phyloP scores from a whole-genome alignment of 2,329 filamentous ascomycete species.

The Diaporthe vexans region DNA sequence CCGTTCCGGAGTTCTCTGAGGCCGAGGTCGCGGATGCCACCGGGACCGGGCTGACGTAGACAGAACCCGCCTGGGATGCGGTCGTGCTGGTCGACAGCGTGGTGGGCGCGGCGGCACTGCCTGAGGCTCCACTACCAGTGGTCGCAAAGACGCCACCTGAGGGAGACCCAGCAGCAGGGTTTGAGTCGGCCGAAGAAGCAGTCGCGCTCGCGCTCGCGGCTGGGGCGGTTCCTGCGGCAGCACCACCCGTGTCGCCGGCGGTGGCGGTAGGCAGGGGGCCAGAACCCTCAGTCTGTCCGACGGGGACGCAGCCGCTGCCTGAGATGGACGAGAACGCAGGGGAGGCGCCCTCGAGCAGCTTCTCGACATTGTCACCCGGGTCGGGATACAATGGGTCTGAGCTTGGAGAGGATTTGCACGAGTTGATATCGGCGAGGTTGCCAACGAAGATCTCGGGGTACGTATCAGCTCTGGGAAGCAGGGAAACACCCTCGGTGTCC shows the following conservation, averaged over 20 bases:
- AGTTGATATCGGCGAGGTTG: constrained; percentile 41
- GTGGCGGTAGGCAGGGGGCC: constrained; percentile 42
- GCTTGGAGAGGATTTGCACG: constrained; percentile 38
- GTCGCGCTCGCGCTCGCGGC: constrained; percentile 27
- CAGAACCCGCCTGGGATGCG: not conserved
- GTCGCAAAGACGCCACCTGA: constrained; percentile 26
- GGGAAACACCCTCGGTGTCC: constrained; percentile 48
- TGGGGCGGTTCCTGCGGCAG: not conserved
- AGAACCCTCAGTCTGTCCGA: constrained; percentile 41
- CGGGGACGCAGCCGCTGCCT: constrained; percentile 39
- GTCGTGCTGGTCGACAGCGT: constrained; percentile 24
- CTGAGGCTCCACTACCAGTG: not conserved
- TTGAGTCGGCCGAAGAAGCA: not conserved
- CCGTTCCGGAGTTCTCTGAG: not conserved
- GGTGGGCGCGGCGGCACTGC: constrained; percentile 1
- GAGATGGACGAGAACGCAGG: constrained; percentile 38
- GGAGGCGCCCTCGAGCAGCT: constrained; percentile 37
- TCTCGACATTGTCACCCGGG: constrained; percentile 46
- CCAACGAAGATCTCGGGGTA: constrained; percentile 42
- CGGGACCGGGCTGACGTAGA: constrained; percentile 27
- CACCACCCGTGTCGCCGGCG: constrained; percentile 11
- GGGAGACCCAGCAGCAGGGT: not conserved
- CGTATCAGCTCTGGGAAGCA: constrained; percentile 55
- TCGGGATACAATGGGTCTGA: constrained; percentile 45
- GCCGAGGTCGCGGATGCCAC: not conserved